Base-by-base conservation (phyloP, 2,329 filamentous ascomycete genomes). In the Ophiostoma novo-ulmi region DNA sequence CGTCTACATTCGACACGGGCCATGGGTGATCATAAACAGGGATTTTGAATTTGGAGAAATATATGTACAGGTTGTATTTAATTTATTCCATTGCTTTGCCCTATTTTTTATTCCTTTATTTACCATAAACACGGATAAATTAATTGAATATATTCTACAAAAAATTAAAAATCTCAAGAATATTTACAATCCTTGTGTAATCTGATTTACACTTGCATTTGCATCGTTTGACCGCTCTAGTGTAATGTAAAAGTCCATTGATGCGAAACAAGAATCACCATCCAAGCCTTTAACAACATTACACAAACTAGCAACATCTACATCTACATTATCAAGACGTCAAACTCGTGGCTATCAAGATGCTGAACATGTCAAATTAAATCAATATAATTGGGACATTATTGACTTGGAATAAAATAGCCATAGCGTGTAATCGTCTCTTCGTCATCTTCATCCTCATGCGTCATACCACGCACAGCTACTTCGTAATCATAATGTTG, bases 1-100 rank as follows among this genome's bases (percentile, higher is more conserved):
- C 58, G 58, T 63, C 58, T 35, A 35, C 26, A 63, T 63, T 22
- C 14, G n/a, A 63, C 58, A 63, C 58, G 58, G 36, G 58, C 52
- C 52, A 26, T 6, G 52, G 52, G 11, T 22, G 52, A 58, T 58
- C 52, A 58, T 26, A 26, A 13, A 58, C 20, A 26, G 7, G 52
- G 8, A 14, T 58, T 58, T 58, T 11, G 14, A 52, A 31, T 31
- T 52, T 35, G 26, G 17, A 63, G 36, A 35, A 63, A 13, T 31
- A 63, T 17, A 63, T 14, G 0, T 10, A 26, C 13, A 13, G 5
- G 7, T 14, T 35, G 58, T 6, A 35, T 26, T 14, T 14, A 10
- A 4, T 31, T 13, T 10, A 26, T 58, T 58, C 14, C 11, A 26
- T 14, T 26, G 7, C 8, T 58, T 26, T 13, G 26, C 11, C 13